These are phyloP conservation scores for Hypoxylon fragiforme DNA, from an alignment of 495 filamentous ascomycete species.

Conservation along the genomic window DNA sequence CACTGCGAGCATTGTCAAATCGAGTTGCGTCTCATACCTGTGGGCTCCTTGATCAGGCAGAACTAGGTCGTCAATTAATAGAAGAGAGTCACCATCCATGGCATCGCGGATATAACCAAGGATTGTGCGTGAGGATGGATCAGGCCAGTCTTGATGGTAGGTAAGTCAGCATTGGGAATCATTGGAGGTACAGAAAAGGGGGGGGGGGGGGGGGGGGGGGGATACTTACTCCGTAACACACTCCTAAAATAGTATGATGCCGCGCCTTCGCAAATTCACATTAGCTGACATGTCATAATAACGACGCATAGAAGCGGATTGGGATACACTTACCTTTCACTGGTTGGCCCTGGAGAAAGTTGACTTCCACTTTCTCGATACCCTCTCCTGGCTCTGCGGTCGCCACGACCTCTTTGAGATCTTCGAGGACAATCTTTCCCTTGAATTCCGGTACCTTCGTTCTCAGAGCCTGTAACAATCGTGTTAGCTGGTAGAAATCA, in stretches of 20 bases:
- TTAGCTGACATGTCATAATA: background rate
- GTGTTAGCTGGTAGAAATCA: background rate
- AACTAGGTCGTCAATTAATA: slow-evolving; percentile 52
- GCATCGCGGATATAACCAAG: slow-evolving; percentile 43
- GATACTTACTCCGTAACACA: slow-evolving; percentile 32
- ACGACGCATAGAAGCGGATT: too few relatives aligned
- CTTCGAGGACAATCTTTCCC: slow-evolving; percentile 57
- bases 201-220: background rate
- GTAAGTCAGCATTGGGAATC: too few relatives aligned
- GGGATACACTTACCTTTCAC: slow-evolving; percentile 46
- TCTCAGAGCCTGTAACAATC: slow-evolving; percentile 42
- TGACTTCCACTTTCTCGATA: slow-evolving; percentile 49
- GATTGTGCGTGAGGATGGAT: slow-evolving; percentile 43
- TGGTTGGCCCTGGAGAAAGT: slow-evolving; percentile 57
- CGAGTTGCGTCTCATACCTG: slow-evolving; percentile 34
- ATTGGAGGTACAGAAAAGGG: too few relatives aligned
- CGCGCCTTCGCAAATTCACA: slow-evolving; percentile 22
- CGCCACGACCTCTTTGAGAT: slow-evolving; percentile 46
- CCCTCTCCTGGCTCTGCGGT: slow-evolving; percentile 43
- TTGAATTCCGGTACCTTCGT: slow-evolving; percentile 46
- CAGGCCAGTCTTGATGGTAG: slow-evolving; percentile 46
- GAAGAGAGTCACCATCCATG: slow-evolving; percentile 43
- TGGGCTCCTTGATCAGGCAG: slow-evolving; percentile 40
- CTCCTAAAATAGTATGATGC: slow-evolving; percentile 44
- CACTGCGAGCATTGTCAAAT: slow-evolving; percentile 48